Conservation (phyloP, 2,329 filamentous ascomycete species). For the Colletotrichum tabaci region DNA sequence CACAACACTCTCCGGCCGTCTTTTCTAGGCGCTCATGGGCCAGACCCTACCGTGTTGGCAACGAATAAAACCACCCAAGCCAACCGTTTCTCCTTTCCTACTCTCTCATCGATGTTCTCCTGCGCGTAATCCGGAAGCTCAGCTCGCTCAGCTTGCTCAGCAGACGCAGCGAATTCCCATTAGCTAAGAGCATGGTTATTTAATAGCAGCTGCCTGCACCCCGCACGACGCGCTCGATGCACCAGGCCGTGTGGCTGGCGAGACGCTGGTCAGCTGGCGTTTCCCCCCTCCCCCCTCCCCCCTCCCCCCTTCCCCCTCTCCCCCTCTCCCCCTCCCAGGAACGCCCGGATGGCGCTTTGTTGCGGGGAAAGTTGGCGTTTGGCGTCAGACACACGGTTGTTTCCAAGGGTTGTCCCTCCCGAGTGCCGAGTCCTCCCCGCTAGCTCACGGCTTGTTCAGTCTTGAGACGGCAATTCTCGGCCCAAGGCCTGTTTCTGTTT, state of each 20-base stretch:
- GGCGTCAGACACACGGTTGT: slow-evolving; percentile 6
- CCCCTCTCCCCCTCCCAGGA: background rate
- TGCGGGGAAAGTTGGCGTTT: slow-evolving; percentile 16
- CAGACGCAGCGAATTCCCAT: slow-evolving; percentile 23
- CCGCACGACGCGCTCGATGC: slow-evolving; percentile 28
- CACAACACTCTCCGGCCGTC: too few species aligned
- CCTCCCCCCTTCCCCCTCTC: too few species aligned
- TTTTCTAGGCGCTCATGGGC: too few species aligned
- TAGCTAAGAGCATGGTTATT: slow-evolving; percentile 29
- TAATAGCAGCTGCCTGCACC: slow-evolving; percentile 30
- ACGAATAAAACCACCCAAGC: too few species aligned
- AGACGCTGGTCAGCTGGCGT: slow-evolving; percentile 6
- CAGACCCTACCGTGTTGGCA: background rate
- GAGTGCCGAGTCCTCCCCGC: too few species aligned
- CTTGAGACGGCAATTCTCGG: slow-evolving; percentile 23
- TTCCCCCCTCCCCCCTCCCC: too few species aligned
- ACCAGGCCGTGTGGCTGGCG: background rate
- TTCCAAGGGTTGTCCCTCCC: background rate
- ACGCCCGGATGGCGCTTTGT: slow-evolving; percentile 32
- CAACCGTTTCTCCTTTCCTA: too few species aligned
- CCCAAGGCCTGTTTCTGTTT: background rate
- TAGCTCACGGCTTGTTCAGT: background rate
- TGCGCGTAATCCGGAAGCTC: background rate
- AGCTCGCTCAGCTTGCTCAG: too few species aligned
- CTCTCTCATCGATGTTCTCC: background rate